phyloP scores from a whole-genome alignment of 352 stramenopile genomes.

The Phytophthora tubulina region DNA sequence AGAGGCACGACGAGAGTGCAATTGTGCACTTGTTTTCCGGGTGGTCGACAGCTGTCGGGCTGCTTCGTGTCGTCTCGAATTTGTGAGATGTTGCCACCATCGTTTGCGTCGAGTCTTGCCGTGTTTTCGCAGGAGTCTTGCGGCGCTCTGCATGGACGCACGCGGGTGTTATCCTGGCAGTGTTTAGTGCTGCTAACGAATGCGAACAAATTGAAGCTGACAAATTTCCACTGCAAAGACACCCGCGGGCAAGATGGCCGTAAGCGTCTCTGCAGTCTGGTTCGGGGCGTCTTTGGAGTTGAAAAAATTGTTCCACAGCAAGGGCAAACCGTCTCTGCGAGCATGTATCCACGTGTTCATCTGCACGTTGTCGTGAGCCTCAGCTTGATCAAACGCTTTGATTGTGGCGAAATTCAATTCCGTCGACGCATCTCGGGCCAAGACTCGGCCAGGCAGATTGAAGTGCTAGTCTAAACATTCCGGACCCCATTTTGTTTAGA shows the following conservation, averaged over 20 bases:
- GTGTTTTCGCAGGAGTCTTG: constrained; percentile 7
- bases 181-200: background rate
- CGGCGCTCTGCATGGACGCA: constrained; percentile 7
- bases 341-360: constrained; percentile 6
- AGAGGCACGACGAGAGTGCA: constrained; percentile 25
- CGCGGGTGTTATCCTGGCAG: background rate
- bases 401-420: constrained; percentile 28
- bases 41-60: constrained; percentile 24
- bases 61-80: background rate
- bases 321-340: background rate
- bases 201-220: constrained; percentile 8
- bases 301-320: background rate
- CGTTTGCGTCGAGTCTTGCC: constrained; percentile 3
- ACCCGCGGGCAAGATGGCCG: no score
- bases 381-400: constrained; percentile 12
- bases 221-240: background rate
- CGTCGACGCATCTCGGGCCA: constrained; percentile 6
- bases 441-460: constrained; percentile 10
- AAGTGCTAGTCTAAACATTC: constrained; percentile 37
- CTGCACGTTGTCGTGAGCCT: constrained; percentile 1
- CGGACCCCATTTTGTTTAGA: constrained; percentile 29
- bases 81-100: background rate
- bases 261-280: no score
- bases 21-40: constrained; percentile 12
- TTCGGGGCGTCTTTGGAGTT: background rate